phyloP scores from a whole-genome alignment of 164 flowering plant genomes.

The Piper longum region DNA sequence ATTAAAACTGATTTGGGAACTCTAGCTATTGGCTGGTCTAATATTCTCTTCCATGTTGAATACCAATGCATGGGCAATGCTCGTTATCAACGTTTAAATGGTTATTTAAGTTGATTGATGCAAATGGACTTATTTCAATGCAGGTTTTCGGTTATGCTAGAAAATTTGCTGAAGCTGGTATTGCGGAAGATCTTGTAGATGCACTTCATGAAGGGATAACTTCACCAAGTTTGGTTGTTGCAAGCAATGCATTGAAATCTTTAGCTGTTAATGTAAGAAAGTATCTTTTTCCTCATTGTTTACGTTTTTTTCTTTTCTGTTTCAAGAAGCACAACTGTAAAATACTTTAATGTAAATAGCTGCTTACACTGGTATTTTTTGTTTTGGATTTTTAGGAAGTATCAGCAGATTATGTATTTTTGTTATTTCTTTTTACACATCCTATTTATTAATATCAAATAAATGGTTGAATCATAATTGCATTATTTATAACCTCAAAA shows the following conservation, averaged over 20 bases:
- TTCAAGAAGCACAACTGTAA: no score
- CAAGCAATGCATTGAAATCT: slow-evolving; percentile 68
- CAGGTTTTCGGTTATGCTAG: slow-evolving; percentile 97
- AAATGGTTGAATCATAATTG: no score
- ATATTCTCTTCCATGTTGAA: background rate
- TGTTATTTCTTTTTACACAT: no score
- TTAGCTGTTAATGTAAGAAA: slow-evolving; percentile 84
- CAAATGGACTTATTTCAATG: slow-evolving; percentile 3
- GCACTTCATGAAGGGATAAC: slow-evolving; percentile 49
- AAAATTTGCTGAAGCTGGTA: slow-evolving; percentile 76
- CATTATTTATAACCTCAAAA: no score
- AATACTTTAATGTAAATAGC: no score
- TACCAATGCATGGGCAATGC: background rate
- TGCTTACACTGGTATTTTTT: no score
- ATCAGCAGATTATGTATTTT: no score
- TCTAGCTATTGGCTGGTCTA: background rate
- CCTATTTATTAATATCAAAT: no score
- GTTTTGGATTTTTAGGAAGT: no score
- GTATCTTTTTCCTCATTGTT: background rate
- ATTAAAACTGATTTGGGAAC: background rate
- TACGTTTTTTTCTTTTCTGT: background rate
- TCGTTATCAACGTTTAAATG: background rate
- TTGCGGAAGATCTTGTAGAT: slow-evolving; percentile 59
- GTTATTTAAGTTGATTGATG: background rate
- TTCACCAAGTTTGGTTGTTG: slow-evolving; percentile 57